Conservation (phyloP, 495 filamentous ascomycete genomes). For the Aspergillus affinis region DNA sequence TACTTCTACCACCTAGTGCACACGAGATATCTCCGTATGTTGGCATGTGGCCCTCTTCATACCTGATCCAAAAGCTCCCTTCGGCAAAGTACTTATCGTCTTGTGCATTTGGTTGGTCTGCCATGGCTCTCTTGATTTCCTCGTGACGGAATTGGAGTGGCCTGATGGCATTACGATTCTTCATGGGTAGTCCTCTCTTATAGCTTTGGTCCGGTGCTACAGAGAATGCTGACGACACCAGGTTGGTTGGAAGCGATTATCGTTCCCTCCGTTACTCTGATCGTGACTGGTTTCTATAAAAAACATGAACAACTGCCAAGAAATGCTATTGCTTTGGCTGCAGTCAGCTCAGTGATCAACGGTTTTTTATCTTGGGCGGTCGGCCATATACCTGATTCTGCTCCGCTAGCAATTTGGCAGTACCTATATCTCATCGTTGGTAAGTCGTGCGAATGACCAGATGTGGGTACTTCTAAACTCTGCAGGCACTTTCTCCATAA, state of each 20-base stretch:
- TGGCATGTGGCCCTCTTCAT: constrained; percentile 27
- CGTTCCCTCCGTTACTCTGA: constrained; percentile 20
- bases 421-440: constrained; percentile 42
- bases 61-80: constrained; percentile 37
- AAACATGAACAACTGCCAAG: constrained; percentile 24
- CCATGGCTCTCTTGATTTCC: constrained; percentile 23
- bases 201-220: background rate
- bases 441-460: constrained; percentile 2
- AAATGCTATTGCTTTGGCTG: constrained; percentile 27
- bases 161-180: constrained; percentile 28
- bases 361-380: constrained; percentile 55
- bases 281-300: constrained; percentile 36
- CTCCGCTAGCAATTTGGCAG: constrained; percentile 47
- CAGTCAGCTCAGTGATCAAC: constrained; percentile 43
- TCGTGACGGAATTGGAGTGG: constrained; percentile 24
- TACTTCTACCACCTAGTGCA: too few relatives aligned
- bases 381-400: constrained; percentile 43
- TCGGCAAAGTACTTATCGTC: constrained; percentile 35
- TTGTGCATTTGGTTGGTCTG: constrained; percentile 21
- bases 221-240: background rate
- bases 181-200: constrained; percentile 16
- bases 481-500: constrained; percentile 28
- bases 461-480: background rate
- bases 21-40: too few relatives aligned
- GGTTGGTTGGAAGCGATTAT: constrained; percentile 20